Evolutionary conservation across 2,329 filamentous ascomycete species (phyloP).

Genomic region (Leptoxyphium fumago): DNA sequence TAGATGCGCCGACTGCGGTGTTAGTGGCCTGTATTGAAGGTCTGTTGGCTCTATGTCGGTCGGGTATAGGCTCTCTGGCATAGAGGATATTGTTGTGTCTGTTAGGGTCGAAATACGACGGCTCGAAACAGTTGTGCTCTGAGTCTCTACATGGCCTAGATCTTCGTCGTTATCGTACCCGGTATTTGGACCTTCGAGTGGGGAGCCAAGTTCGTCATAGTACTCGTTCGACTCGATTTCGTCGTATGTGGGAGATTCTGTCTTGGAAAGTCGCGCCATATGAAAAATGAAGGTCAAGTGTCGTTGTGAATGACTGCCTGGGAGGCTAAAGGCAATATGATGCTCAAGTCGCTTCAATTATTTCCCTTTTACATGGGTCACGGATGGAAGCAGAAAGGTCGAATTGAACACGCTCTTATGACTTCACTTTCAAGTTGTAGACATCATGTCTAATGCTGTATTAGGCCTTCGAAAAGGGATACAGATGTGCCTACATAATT

Average conservation of each 20-base stretch:
- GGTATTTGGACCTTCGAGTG: not conserved
- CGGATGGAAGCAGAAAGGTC: too few species aligned
- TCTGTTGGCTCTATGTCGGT: conserved; percentile 10
- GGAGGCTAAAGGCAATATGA: too few species aligned
- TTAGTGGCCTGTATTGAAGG: conserved; percentile 2
- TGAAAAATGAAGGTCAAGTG: not conserved
- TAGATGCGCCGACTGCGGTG: conserved; percentile 40
- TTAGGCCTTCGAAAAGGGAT: too few species aligned
- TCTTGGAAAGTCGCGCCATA: not conserved
- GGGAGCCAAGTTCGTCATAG: not conserved
- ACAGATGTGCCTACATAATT: not conserved
- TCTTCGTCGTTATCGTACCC: not conserved
- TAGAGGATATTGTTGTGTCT: conserved; percentile 17
- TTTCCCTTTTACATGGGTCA: too few species aligned
- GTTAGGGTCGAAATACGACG: conserved; percentile 15
- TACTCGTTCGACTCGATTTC: not conserved
- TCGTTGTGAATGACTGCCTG: not conserved
- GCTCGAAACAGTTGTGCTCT: not conserved
- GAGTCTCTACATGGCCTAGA: not conserved
- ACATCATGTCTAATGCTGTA: too few species aligned
- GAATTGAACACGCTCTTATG: too few species aligned
- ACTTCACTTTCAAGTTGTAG: too few species aligned
- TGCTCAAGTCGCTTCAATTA: too few species aligned
- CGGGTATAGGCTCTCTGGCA: conserved; percentile 17
- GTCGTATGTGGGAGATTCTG: not conserved